A percentile compares a stretch with the other conserved stretches of the same genome.
phyloP scores from a whole-genome alignment of 1,284 basidiomycete genomes.

The Coniophora puteana region DNA sequence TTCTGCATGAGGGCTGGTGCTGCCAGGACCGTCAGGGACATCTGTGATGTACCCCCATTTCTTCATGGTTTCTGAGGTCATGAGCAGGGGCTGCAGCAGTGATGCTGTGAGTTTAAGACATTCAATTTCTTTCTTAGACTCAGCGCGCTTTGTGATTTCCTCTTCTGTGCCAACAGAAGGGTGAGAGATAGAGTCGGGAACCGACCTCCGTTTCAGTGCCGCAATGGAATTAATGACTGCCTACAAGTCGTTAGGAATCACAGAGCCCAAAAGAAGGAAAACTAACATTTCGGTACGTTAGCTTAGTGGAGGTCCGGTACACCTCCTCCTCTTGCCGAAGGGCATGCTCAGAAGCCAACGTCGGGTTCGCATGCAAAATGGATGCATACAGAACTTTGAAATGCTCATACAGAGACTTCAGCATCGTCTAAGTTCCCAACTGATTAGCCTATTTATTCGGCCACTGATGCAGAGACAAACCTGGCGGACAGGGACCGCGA shows the following conservation, averaged over 20 bases:
- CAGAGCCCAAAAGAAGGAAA: neutral
- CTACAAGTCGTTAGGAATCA: constrained; percentile 33
- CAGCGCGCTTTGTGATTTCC: constrained; percentile 55
- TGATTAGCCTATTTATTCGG: constrained; percentile 3
- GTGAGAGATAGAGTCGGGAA: constrained; percentile 60
- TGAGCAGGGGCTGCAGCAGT: constrained; percentile 54
- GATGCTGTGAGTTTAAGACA: constrained; percentile 53
- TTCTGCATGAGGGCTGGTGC: constrained; percentile 59
- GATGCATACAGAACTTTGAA: constrained; percentile 61
- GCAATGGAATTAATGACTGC: constrained; percentile 73
- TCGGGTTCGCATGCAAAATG: constrained; percentile 47
- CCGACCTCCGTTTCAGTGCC: constrained; percentile 65
- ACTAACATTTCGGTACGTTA: constrained; percentile 76
- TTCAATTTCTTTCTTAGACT: constrained; percentile 55
- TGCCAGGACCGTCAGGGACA: constrained; percentile 61
- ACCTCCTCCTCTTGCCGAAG: constrained; percentile 76
- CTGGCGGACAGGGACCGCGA: constrained; percentile 70
- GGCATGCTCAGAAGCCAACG: constrained; percentile 69
- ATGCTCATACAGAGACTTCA: constrained; percentile 69
- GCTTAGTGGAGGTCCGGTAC: constrained; percentile 65
- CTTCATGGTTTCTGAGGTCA: constrained; percentile 55
- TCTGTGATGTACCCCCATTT: constrained; percentile 72
- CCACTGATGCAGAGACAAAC: constrained; percentile 29
- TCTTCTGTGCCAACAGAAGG: constrained; percentile 80
- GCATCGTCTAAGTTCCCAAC: constrained; percentile 49